phyloP scores from a whole-genome alignment of 306 rosid genomes.

The Nissolia schottii region DNA sequence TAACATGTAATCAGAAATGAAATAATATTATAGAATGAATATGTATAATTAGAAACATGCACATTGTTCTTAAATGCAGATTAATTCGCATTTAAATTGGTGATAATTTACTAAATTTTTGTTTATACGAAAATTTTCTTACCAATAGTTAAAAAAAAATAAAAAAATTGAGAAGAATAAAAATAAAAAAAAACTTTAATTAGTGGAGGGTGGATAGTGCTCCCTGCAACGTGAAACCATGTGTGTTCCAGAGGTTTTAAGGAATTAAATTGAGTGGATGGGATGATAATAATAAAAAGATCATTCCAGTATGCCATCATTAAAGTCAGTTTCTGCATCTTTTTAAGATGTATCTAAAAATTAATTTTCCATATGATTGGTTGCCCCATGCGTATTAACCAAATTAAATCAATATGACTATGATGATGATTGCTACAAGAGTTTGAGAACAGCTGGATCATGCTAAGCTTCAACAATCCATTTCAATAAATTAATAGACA shows the following conservation, averaged over 20 bases:
- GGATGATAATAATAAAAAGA: conserved; percentile 14
- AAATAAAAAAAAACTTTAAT: neutral
- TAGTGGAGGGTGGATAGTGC: conserved; percentile 17
- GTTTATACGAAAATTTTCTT: neutral
- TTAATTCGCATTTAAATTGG: neutral
- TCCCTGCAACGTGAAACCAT: neutral
- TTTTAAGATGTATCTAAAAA: neutral
- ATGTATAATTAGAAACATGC: neutral
- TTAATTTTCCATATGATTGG: conserved; percentile 17
- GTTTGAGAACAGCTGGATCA: conserved; percentile 53
- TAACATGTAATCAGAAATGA: neutral
- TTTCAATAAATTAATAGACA: conserved; percentile 16
- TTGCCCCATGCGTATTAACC: conserved; percentile 9
- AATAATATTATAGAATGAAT: neutral
- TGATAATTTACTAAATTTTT: neutral
- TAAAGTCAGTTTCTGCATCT: conserved; percentile 19
- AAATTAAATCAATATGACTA: conserved; percentile 12
- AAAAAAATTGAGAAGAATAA: neutral
- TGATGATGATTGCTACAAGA: conserved; percentile 15
- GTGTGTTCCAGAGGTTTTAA: neutral
- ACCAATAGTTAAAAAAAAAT: neutral
- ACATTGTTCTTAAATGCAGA: neutral
- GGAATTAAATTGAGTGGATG: neutral
- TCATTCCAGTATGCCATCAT: conserved; percentile 12
- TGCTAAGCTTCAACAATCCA: conserved; percentile 27